Base-by-base conservation (phyloP, 345 rosid species). In the Fremontodendron californicum region DNA sequence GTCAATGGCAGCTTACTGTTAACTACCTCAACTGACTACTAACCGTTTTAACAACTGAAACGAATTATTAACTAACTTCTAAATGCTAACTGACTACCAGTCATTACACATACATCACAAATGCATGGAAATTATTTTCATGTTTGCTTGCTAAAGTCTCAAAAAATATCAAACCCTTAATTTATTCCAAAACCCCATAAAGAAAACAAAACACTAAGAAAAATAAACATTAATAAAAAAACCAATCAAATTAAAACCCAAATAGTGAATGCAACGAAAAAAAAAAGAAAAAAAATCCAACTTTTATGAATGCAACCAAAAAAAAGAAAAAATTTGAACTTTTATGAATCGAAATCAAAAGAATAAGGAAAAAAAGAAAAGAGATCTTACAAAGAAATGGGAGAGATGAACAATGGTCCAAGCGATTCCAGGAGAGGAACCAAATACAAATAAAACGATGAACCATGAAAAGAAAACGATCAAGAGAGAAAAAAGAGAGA, bases 341-440 rank as follows among this genome's bases (percentile, higher is more conserved):
- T 37, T 21, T 4, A 62, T 29, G 57, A 55, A 31, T 21, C 69
- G 40, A 57, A 74, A 46, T 43, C 21, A 4, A 25, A 58, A 72
- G 15, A 4, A 54, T 1, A 54, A n/a, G 3, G 6, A n/a, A n/a
- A n/a, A n/a, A n/a, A n/a, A n/a, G 2, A 52, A n/a, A 9, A 37
- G n/a, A 65, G 19, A 74, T 25, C 79, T 11, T 86, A 89, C 93
- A 39, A 78, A 48, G 80, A 89, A 89, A 81, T 92, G 97, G 45
- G 82, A 64, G 82, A 90, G 90, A 82, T 89, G 91, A 70, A 92
- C 97, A 79, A 89, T 77, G 81, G 97, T 90, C 94, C 97, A 92
- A 48, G 93, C 97, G 85, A 87, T 84, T 82, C 94, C 97, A 73
- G 92, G 87, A 7, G 97, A 86, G 85, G 92, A 90, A 74, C 84